phyloP scores from a whole-genome alignment of 2,329 filamentous ascomycete genomes.

The Cryphonectria parasitica region DNA sequence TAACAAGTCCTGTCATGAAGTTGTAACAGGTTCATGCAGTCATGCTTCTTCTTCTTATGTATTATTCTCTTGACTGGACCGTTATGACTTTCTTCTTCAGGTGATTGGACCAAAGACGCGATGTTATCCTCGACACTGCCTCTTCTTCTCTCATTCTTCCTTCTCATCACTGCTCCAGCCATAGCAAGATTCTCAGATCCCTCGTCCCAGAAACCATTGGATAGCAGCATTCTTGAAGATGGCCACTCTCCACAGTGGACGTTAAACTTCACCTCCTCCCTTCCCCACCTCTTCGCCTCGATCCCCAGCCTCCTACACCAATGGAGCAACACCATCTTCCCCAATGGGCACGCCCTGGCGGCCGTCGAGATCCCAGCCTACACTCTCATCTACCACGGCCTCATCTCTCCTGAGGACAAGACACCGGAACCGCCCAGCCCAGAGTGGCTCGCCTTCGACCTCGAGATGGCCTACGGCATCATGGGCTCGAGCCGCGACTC shows the following conservation, averaged over 20 bases:
- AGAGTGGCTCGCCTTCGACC: constrained; percentile 57
- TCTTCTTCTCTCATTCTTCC: not conserved
- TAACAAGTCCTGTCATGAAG: not conserved
- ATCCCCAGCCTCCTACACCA: constrained; percentile 51
- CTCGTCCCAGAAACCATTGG: not conserved
- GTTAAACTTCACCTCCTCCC: constrained; percentile 52
- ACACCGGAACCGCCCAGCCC: constrained; percentile 47
- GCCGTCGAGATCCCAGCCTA: constrained; percentile 50
- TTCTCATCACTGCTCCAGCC: constrained; percentile 2
- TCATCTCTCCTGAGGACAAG: constrained; percentile 39
- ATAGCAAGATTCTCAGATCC: not conserved
- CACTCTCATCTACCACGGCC: constrained; percentile 54
- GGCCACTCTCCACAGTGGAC: constrained; percentile 30
- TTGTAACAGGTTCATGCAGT: not conserved
- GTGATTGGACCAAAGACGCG: not conserved
- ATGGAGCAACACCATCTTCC: constrained; percentile 56
- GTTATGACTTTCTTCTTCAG: not conserved
- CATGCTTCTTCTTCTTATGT: not conserved
- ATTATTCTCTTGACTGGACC: not conserved
- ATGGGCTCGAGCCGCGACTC: constrained; percentile 49
- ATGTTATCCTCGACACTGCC: not conserved
- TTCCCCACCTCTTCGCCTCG: constrained; percentile 54
- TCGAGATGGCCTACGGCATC: constrained; percentile 58
- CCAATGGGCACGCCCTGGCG: constrained; percentile 52
- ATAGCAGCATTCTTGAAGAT: not conserved